phyloP scores from a whole-genome alignment of 257 asterid genomes.

The Solanum tarijense region DNA sequence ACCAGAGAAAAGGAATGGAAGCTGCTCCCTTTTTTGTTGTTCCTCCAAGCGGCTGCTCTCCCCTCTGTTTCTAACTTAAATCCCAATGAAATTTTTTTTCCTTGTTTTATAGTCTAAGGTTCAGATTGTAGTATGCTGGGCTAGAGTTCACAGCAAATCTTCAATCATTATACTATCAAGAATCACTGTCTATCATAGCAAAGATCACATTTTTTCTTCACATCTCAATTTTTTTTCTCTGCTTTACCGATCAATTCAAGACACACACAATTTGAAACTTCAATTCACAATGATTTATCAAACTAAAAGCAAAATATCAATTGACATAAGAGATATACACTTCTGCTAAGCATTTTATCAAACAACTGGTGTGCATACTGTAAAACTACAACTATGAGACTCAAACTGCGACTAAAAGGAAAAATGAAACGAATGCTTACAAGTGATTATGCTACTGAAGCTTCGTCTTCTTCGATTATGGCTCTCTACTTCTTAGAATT shows the following conservation, averaged over 20 bases:
- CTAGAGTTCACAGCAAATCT: not conserved
- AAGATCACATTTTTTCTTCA: not conserved
- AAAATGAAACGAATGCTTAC: not conserved
- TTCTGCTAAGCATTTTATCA: not conserved
- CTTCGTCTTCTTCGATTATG: not conserved
- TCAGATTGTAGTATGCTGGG: not conserved
- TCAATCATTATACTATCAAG: not conserved
- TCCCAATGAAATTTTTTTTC: too few relatives aligned
- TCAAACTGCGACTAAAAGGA: not conserved
- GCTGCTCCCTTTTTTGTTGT: too few relatives aligned
- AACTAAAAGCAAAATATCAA: not conserved
- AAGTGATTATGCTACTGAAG: not conserved
- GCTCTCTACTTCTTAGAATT: not conserved
- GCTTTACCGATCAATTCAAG: not conserved
- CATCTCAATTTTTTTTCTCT: not conserved
- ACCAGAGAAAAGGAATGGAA: too few relatives aligned
- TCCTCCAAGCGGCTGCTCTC: too few relatives aligned
- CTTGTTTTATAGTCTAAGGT: too few relatives aligned
- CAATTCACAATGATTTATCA: not conserved
- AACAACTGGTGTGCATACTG: not conserved
- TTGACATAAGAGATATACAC: not conserved
- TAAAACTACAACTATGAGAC: not conserved
- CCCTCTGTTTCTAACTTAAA: too few relatives aligned
- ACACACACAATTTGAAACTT: not conserved
- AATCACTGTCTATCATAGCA: not conserved